phyloP scores from a whole-genome alignment of 139 green algal genomes.

The Volvox africanus region DNA sequence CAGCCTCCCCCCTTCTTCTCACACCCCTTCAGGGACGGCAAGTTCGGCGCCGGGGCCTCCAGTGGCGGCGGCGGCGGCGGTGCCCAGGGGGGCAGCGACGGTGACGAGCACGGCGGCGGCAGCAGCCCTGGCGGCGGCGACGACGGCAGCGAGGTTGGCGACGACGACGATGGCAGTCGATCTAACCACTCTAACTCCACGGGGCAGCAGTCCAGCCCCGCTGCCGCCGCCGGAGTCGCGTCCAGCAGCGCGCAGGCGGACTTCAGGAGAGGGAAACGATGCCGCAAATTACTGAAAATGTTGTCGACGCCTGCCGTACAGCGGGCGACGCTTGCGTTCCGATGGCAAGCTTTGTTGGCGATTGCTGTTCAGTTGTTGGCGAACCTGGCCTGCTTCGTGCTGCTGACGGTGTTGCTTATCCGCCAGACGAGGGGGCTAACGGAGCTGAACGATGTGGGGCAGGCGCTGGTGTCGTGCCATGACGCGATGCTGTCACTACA shows the following conservation, averaged over 20 bases:
- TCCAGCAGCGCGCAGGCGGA: conserved; percentile 27
- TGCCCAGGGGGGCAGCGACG: not conserved
- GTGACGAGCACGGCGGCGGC: not conserved
- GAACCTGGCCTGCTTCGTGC: conserved; percentile 44
- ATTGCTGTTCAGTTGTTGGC: conserved; percentile 46
- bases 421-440: not conserved
- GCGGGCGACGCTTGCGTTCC: conserved; percentile 33
- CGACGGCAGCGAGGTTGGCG: not conserved
- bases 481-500: conserved; percentile 33
- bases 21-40: conserved; percentile 1
- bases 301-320: conserved; percentile 20
- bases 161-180: conserved; percentile 1
- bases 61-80: not conserved
- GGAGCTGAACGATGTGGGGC: conserved; percentile 29
- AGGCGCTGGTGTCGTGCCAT: conserved; percentile 17
- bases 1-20: not conserved
- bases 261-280: conserved; percentile 41
- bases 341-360: conserved; percentile 44
- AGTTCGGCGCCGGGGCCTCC: not conserved
- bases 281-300: conserved; percentile 47
- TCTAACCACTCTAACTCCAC: not conserved
- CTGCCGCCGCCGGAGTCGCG: not conserved
- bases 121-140: not conserved
- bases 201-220: not conserved
- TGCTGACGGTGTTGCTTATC: conserved; percentile 46